Percentiles rank a stretch among this genome's conserved stretches.
Conservation (phyloP, 225 moss, liverwort and hornwort genomes). For the Takakia lepidozioides region DNA sequence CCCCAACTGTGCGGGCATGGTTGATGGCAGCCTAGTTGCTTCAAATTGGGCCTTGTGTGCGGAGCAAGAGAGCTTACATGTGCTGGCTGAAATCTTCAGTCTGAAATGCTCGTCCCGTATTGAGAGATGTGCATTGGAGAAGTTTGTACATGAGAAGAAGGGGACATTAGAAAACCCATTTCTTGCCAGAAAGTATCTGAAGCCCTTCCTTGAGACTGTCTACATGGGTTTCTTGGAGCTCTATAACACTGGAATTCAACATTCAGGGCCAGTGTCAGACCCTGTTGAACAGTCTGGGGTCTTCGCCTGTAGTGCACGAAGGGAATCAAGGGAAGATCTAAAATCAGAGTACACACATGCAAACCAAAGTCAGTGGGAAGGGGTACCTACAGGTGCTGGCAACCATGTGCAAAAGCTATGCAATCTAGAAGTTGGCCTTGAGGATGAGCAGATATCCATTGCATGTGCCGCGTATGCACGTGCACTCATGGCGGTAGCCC, state of each 20-base stretch:
- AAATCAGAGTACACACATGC: too few relatives aligned
- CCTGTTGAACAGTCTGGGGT: too few relatives aligned
- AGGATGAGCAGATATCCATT: conserved; percentile 19
- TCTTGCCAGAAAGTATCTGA: conserved; percentile 46
- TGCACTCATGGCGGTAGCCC: conserved; percentile 48
- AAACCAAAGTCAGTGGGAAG: too few relatives aligned
- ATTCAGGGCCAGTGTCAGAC: conserved; percentile 4
- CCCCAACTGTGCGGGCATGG: conserved; percentile 29
- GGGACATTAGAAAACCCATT: conserved; percentile 30
- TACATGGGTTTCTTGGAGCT: conserved; percentile 35
- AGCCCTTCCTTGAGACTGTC: conserved; percentile 43
- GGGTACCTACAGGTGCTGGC: too few relatives aligned
- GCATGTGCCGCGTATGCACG: conserved; percentile 23
- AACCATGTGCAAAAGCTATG: too few relatives aligned
- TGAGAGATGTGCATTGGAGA: neutral
- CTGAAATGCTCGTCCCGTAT: conserved; percentile 12
- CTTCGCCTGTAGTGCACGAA: too few relatives aligned
- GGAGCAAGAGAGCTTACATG: conserved; percentile 29
- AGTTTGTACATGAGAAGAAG: neutral
- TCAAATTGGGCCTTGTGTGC: conserved; percentile 10
- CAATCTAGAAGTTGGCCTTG: neutral
- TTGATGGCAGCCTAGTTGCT: neutral
- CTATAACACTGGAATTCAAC: conserved; percentile 27
- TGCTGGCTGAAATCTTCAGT: conserved; percentile 60
- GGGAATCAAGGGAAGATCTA: too few relatives aligned